Conservation (phyloP, 345 rosid species). For the Sisymbrium irio region DNA sequence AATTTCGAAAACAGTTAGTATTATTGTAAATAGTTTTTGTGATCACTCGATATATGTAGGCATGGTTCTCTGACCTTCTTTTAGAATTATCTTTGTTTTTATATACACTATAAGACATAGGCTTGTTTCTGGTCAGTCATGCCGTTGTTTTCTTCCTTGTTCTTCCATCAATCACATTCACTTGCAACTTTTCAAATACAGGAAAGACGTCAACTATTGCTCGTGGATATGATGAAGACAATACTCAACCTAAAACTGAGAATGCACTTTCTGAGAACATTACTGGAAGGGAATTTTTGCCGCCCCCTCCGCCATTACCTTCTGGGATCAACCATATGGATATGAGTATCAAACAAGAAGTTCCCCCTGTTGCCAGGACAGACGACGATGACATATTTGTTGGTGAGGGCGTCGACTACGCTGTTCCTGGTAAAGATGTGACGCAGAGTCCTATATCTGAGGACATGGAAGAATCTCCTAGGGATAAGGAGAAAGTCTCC, state of each 20-base stretch:
- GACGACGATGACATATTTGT: conserved; percentile 88
- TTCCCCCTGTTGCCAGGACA: conserved; percentile 51
- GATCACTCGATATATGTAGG: neutral
- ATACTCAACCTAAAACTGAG: conserved; percentile 46
- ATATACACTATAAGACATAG: no score
- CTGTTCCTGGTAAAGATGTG: conserved; percentile 72
- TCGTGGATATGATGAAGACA: conserved; percentile 61
- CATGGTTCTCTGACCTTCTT: neutral
- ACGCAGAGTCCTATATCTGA: conserved; percentile 87
- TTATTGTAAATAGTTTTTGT: no score
- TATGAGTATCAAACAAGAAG: conserved; percentile 56
- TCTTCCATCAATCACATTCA: neutral
- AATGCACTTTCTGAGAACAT: conserved; percentile 37
- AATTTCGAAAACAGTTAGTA: neutral
- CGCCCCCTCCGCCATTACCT: conserved; percentile 81
- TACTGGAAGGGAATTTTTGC: conserved; percentile 52
- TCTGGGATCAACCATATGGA: conserved; percentile 48
- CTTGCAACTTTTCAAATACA: conserved; percentile 24
- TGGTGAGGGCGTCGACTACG: conserved; percentile 79
- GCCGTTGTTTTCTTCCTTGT: neutral
- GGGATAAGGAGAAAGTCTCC: conserved; percentile 69
- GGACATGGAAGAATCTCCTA: conserved; percentile 99
- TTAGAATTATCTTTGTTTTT: neutral
- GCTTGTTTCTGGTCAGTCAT: neutral
- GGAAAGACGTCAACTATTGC: conserved; percentile 53